These are phyloP conservation scores for Lactarius sanguifluus DNA, from an alignment of 768 basidiomycete genomes.

Conservation along the genomic window DNA sequence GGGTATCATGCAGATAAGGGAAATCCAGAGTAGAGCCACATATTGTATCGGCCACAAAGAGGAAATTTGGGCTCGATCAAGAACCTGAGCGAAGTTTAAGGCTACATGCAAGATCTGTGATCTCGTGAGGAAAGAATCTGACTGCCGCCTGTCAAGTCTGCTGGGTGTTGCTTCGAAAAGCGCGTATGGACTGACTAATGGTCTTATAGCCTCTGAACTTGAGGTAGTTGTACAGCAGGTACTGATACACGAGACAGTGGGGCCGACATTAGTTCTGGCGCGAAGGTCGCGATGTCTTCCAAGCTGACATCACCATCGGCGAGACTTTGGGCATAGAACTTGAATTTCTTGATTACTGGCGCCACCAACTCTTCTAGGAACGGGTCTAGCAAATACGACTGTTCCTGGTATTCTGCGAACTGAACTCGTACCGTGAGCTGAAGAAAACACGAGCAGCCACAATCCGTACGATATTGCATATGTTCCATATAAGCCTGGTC, in stretches of 20 bases:
- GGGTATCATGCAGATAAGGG: conserved; percentile 89
- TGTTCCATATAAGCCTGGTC: conserved; percentile 11
- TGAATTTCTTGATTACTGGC: conserved; percentile 69
- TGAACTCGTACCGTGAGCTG: conserved; percentile 36
- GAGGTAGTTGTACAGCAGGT: conserved; percentile 74
- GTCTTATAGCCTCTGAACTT: conserved; percentile 91
- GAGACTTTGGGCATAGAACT: conserved; percentile 47
- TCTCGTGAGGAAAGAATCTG: conserved; percentile 91
- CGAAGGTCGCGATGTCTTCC: conserved; percentile 31
- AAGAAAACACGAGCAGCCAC: neutral
- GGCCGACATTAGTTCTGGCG: conserved; percentile 34
- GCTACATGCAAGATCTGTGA: conserved; percentile 78
- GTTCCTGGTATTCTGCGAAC: conserved; percentile 91
- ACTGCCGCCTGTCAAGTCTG: conserved; percentile 47
- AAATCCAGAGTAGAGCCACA: conserved; percentile 87
- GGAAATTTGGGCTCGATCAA: conserved; percentile 42
- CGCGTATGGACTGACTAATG: conserved; percentile 61
- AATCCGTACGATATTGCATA: conserved; percentile 21
- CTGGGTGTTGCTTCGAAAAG: conserved; percentile 1
- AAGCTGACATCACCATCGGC: conserved; percentile 21
- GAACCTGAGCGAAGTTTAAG: conserved; percentile 58
- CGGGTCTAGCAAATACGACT: conserved; percentile 90
- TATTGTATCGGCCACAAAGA: conserved; percentile 81
- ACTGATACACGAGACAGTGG: conserved; percentile 51
- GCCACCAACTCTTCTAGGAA: conserved; percentile 74